Percentiles rank a stretch among this genome's conserved stretches.
Evolutionary conservation across 805 yeast species (phyloP).

Genomic region (Cyberlindnera veronae): DNA sequence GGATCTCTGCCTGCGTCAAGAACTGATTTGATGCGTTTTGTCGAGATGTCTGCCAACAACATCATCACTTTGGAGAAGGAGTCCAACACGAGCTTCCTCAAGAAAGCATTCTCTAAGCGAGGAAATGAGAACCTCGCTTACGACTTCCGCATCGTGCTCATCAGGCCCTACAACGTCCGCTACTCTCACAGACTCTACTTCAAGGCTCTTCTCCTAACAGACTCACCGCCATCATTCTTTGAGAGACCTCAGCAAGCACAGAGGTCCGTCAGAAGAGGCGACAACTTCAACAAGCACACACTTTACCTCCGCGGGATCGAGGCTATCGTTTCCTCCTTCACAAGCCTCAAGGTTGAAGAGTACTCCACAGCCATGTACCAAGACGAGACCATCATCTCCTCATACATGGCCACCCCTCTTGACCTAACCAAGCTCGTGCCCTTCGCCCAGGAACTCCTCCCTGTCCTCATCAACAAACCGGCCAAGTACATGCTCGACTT

Average conservation of each 20-base stretch:
- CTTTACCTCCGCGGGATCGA: constrained; percentile 6
- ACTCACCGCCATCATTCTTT: constrained; percentile 7
- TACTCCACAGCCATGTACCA: constrained; percentile 1
- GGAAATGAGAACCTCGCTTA: constrained; percentile 1
- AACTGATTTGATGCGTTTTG: constrained; percentile 1
- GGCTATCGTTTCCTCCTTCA: constrained; percentile 1
- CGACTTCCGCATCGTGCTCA: constrained; percentile 4
- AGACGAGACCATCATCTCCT: not conserved
- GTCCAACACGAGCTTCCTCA: constrained; percentile 1
- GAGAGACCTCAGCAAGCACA: not conserved
- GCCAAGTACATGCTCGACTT: constrained; percentile 6
- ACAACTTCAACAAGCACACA: not conserved
- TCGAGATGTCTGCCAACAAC: constrained; percentile 3
- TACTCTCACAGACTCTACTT: constrained; percentile 5
- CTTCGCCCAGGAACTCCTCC: not conserved
- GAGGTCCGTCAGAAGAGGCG: constrained; percentile 5
- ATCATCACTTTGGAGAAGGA: not conserved
- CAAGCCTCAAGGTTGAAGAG: constrained; percentile 1
- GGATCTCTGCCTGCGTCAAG: not conserved
- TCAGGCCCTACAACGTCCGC: constrained; percentile 6
- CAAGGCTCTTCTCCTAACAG: constrained; percentile 8
- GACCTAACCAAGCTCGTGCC: constrained; percentile 5
- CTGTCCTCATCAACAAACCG: not conserved
- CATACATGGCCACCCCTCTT: constrained; percentile 1
- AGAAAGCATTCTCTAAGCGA: constrained; percentile 2